phyloP scores from a whole-genome alignment of 1,284 basidiomycete species.

The Microbotryomycetes sp. region DNA sequence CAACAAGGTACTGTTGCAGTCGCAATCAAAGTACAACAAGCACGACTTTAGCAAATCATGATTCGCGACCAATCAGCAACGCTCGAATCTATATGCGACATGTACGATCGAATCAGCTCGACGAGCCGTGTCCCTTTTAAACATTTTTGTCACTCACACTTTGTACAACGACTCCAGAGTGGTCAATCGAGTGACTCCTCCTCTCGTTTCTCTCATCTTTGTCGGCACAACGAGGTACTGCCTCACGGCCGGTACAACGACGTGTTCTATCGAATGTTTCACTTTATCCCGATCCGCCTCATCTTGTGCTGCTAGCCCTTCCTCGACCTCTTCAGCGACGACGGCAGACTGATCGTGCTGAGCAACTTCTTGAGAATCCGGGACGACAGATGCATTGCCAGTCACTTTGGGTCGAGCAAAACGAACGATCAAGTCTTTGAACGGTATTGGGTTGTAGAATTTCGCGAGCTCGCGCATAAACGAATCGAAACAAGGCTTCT shows the following conservation, averaged over 20 bases:
- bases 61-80: constrained; percentile 1
- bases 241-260: constrained; percentile 73
- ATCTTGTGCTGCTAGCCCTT: constrained; percentile 8
- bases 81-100: constrained; percentile 2
- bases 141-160: constrained; percentile 47
- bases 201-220: constrained; percentile 53
- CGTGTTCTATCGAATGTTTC: constrained; percentile 77
- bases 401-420: constrained; percentile 21
- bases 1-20: no score
- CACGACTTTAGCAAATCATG: neutral
- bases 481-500: constrained; percentile 74
- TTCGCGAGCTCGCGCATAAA: constrained; percentile 83
- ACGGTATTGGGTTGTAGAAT: constrained; percentile 69
- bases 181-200: constrained; percentile 66
- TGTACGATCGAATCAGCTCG: neutral
- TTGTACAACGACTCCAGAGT: constrained; percentile 80
- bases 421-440: constrained; percentile 15
- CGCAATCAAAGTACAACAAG: neutral
- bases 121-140: neutral
- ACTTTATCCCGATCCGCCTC: constrained; percentile 49
- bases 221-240: constrained; percentile 60
- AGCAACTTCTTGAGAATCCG: constrained; percentile 1
- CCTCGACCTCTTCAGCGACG: constrained; percentile 13
- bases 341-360: neutral
- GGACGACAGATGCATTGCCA: constrained; percentile 15